phyloP scores from a whole-genome alignment of 2,329 filamentous ascomycete genomes.

The Lachnellula willkommii region DNA sequence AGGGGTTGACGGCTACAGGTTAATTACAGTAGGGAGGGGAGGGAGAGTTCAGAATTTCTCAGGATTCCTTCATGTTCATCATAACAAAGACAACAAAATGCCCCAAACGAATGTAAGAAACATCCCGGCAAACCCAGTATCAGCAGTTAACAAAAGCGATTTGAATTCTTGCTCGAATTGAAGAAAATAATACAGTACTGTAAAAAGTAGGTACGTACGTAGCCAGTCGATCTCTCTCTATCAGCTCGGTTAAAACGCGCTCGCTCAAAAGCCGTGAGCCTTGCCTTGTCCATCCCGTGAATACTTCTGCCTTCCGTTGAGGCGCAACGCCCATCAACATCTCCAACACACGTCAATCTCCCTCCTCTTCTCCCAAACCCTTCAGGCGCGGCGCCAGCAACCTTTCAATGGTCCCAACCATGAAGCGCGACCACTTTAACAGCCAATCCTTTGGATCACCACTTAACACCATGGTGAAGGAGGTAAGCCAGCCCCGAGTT shows the following conservation, averaged over 20 bases:
- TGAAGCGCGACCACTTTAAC: slow-evolving; percentile 50
- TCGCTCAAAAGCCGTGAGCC: slow-evolving; percentile 2
- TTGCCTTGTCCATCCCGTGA: not conserved
- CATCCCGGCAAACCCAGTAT: too few species aligned
- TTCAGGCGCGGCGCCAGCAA: slow-evolving; percentile 1
- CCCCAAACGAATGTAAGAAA: too few species aligned
- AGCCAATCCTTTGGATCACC: slow-evolving; percentile 61
- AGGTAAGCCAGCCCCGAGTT: slow-evolving; percentile 46
- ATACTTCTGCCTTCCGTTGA: not conserved
- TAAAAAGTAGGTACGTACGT: not conserved
- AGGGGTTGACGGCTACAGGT: not conserved
- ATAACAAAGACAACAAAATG: not conserved
- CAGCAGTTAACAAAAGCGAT: too few species aligned
- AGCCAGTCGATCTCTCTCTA: not conserved
- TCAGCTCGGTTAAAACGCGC: not conserved
- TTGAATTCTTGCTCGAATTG: not conserved
- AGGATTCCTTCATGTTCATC: not conserved
- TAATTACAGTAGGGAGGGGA: not conserved
- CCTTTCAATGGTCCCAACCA: slow-evolving; percentile 11
- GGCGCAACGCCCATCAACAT: slow-evolving; percentile 1
- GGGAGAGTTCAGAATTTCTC: not conserved
- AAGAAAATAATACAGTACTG: not conserved
- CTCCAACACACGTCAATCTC: not conserved
- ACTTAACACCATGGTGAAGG: slow-evolving; percentile 61
- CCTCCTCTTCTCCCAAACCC: not conserved